These are phyloP conservation scores for Hawksworthiomyces lignivorus DNA, from an alignment of 2,329 filamentous ascomycete species.

Conservation along the genomic window DNA sequence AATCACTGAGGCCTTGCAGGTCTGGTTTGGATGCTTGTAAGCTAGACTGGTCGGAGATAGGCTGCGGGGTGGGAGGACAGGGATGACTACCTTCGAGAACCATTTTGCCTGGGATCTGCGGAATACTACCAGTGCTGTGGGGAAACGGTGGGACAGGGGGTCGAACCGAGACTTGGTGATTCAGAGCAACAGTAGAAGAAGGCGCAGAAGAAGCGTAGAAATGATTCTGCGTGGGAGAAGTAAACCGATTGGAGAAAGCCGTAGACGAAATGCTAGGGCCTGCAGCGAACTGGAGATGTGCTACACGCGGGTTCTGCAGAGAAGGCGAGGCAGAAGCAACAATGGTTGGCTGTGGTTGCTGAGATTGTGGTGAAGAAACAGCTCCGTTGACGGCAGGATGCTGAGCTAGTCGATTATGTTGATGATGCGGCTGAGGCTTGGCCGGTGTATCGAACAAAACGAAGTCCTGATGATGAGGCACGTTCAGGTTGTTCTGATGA, in stretches of 20 bases:
- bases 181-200: slow-evolving; percentile 50
- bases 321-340: slow-evolving; percentile 32
- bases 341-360: slow-evolving; percentile 26
- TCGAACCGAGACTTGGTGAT: slow-evolving; percentile 45
- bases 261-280: slow-evolving; percentile 44
- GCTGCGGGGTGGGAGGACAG: slow-evolving; percentile 12
- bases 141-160: slow-evolving; percentile 68
- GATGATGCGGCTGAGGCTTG: slow-evolving; percentile 26
- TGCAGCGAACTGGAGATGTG: slow-evolving; percentile 47
- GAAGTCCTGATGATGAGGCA: slow-evolving; percentile 63
- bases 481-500: slow-evolving; percentile 31
- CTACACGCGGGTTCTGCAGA: slow-evolving; percentile 52
- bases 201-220: slow-evolving; percentile 63
- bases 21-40: slow-evolving; percentile 37
- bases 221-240: slow-evolving; percentile 43
- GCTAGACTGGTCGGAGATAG: slow-evolving; percentile 7
- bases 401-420: slow-evolving; percentile 34
- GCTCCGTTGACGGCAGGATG: slow-evolving; percentile 31
- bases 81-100: slow-evolving; percentile 45
- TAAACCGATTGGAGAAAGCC: slow-evolving; percentile 52
- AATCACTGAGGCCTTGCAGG: slow-evolving; percentile 47
- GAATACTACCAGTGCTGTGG: slow-evolving; percentile 36
- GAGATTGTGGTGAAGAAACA: slow-evolving; percentile 38
- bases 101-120: slow-evolving; percentile 33
- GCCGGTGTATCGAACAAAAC: slow-evolving; percentile 60